Evolutionary conservation across 257 asterid species (phyloP).

Genomic region (Solanum habrochaites): DNA sequence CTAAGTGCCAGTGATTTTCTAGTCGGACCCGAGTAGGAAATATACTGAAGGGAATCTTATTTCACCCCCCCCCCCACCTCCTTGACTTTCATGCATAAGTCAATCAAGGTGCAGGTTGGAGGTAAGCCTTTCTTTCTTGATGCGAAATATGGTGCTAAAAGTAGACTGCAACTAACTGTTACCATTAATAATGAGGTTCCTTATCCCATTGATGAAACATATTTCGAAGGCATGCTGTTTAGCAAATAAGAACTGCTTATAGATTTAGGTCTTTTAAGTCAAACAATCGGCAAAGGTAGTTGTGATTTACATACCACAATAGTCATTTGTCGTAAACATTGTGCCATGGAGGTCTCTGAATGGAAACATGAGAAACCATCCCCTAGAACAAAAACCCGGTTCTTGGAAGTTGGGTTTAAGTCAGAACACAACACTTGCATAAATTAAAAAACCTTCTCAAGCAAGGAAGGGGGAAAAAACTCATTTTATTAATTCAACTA

Average conservation of each 20-base stretch:
- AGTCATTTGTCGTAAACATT: not conserved
- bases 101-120: not conserved
- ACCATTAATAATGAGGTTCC: not conserved
- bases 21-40: no score
- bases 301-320: not conserved
- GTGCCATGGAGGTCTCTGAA: not conserved
- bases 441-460: no score
- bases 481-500: no score
- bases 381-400: no score
- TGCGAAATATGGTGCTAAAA: not conserved
- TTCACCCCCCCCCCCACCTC: fast-evolving
- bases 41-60: no score
- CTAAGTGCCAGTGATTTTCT: no score
- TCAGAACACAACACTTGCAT: no score
- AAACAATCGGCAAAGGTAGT: not conserved
- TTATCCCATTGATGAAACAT: not conserved
- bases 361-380: not conserved
- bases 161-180: not conserved
- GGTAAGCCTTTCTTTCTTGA: not conserved
- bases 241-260: not conserved
- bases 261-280: not conserved
- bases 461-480: no score
- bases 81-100: not conserved
- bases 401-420: no score
- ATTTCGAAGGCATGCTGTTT: not conserved